A percentile compares a stretch with the other conserved stretches of the same genome.
Evolutionary conservation across 257 asterid genomes (phyloP).

Genomic region (Gentiana macrophylla): DNA sequence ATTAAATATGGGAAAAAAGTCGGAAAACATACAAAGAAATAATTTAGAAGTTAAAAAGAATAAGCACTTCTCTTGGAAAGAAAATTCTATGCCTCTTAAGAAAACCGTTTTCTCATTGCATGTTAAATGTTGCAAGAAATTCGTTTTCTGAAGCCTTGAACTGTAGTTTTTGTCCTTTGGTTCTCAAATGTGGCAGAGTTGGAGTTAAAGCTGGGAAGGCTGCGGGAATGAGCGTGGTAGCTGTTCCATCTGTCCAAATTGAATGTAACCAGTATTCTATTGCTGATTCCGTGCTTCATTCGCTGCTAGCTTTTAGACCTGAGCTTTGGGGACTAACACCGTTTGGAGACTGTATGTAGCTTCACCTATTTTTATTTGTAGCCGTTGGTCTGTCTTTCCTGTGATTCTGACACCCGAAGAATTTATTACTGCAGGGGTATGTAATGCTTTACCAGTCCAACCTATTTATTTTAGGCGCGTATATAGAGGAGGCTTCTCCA

Average conservation of each 20-base stretch:
- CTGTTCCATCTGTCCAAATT: constrained; percentile 67
- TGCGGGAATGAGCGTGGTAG: constrained; percentile 80
- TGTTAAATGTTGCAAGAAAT: no score
- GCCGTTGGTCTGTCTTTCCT: constrained; percentile 5
- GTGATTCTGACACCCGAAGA: constrained; percentile 3
- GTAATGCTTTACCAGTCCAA: constrained; percentile 50
- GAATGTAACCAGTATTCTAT: constrained; percentile 45
- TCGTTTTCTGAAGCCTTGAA: not conserved
- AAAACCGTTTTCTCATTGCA: not conserved
- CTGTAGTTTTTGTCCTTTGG: not conserved
- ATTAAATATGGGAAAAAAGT: no score
- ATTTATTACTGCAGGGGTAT: constrained; percentile 48
- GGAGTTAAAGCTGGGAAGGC: constrained; percentile 94
- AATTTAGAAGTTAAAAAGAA: no score
- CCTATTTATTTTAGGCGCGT: constrained; percentile 42
- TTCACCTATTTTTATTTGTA: constrained; percentile 1
- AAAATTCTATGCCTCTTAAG: no score
- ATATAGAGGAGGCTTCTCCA: constrained; percentile 41
- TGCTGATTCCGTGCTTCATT: constrained; percentile 63
- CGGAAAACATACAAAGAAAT: no score
- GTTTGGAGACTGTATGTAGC: constrained; percentile 58
- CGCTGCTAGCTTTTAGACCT: constrained; percentile 63
- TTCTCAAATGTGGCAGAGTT: constrained; percentile 40
- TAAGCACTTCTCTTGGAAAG: no score
- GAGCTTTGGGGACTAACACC: constrained; percentile 87